Base-by-base conservation (phyloP, 75 land plant genomes). In the Selaginella tamariscina region DNA sequence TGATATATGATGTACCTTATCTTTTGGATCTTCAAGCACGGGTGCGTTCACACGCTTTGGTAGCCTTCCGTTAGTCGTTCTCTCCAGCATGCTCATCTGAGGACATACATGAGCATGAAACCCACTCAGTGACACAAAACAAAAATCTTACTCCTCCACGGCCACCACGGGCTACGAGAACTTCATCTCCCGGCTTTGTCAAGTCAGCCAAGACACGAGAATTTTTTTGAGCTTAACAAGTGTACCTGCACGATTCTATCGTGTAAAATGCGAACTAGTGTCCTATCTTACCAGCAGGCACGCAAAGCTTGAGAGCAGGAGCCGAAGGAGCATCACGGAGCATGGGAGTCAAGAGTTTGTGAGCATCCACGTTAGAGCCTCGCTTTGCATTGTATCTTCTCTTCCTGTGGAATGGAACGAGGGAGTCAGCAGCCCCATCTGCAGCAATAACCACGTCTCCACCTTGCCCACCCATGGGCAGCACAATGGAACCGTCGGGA, bases 391-490 rank as follows among this genome's bases (percentile, higher is more conserved):
- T 80, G 60, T 82, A 77, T 30, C 97, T 70, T 9, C 71, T 78
- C 55, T 81, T 81, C 55, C 66, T 64, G 64, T 92, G 95, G 55
- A 84, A 83, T 21, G 82, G 90, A 80, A 92, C 63, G 29, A 92
- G 56, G 15, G 90, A 74, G 33, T 92, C 95, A 27, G 73, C 75
- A 55, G 81, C 75, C 78, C 84, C 96, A 68, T 89, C 91, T 0
- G 96, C 96, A 70, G 78, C 94, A 15, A 93, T 77, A 1, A 89
- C 75, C 0, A 90, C 88, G 74, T 90, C 96, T 0, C 91, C 98
- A n/a, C 98, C 96, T 68, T 82, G 91, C 21, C 98, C 98, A 56
- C 91, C 98, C 83, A 87, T 75, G 24, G 98, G 98, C 39, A 93
- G 75, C 32, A 89, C 78, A 54, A 93, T 74, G 0, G 85, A 82